phyloP scores from a whole-genome alignment of 305 asterid species.

The Plantago coronopus region DNA sequence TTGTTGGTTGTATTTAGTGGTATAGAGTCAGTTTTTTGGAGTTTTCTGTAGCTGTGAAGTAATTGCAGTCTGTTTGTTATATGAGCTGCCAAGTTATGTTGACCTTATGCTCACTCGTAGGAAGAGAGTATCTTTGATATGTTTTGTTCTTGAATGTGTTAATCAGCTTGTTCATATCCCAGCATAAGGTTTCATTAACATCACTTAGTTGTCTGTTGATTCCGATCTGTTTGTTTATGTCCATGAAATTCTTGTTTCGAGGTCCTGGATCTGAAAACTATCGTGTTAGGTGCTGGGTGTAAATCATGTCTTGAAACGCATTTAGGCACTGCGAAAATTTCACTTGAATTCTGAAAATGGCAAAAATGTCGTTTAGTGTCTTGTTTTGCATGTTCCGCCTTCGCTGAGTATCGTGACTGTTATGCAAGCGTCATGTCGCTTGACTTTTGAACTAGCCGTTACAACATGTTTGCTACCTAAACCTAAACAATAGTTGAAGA shows the following conservation, averaged over 20 bases:
- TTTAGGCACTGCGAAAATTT: background rate
- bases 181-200: conserved; percentile 2
- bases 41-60: conserved; percentile 21
- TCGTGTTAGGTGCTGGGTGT: conserved; percentile 6
- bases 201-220: conserved; percentile 7
- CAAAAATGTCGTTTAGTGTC: background rate
- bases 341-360: background rate
- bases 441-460: background rate
- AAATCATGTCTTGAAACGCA: conserved; percentile 13
- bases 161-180: background rate
- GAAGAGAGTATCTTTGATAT: background rate
- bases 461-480: background rate
- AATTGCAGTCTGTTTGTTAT: conserved; percentile 13
- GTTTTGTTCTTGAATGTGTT: conserved; percentile 11
- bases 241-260: background rate
- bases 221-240: background rate
- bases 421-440: background rate
- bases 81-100: conserved; percentile 15
- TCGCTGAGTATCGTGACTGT: background rate
- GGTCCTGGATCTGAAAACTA: background rate
- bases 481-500: background rate
- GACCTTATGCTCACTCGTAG: conserved; percentile 6
- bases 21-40: conserved; percentile 26
- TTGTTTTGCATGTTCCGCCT: background rate
- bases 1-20: conserved; percentile 28